These are phyloP conservation scores for Diutina neorugosa DNA, from an alignment of 1,139 yeast genomes.

Conservation along the genomic window DNA sequence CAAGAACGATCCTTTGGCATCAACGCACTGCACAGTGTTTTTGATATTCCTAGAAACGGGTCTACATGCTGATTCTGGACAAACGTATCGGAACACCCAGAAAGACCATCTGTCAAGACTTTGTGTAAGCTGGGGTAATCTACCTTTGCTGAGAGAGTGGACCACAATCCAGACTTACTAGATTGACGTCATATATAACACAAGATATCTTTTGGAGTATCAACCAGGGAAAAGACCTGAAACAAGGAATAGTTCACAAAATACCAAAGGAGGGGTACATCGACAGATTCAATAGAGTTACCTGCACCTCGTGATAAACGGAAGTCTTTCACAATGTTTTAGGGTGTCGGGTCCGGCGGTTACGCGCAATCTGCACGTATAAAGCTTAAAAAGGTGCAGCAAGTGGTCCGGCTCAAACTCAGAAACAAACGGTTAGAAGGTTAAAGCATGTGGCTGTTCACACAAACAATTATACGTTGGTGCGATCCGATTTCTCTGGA, in stretches of 20 bases:
- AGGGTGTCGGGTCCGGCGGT: not conserved
- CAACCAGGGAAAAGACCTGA: too few species aligned
- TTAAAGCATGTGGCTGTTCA: too few species aligned
- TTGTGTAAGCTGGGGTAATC: slow-evolving; percentile 19
- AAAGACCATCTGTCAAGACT: slow-evolving; percentile 11
- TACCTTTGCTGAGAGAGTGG: too few species aligned
- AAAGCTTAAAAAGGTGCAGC: not conserved
- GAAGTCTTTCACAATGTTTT: not conserved
- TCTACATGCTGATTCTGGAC: not conserved
- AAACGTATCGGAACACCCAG: not conserved
- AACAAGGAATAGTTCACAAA: too few species aligned
- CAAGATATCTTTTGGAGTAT: too few species aligned
- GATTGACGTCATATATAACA: too few species aligned
- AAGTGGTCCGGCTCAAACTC: not conserved
- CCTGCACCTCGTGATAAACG: not conserved
- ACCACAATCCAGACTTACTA: too few species aligned
- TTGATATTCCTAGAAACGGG: not conserved
- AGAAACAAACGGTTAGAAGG: not conserved
- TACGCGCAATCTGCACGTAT: not conserved
- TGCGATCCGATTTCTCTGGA: too few species aligned
- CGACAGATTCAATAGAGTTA: not conserved
- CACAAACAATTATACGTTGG: too few species aligned
- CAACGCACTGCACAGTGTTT: not conserved
- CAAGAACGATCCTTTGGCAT: not conserved
- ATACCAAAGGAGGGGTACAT: too few species aligned